Percentiles rank a stretch among this genome's conserved stretches.
These are phyloP conservation scores for Boletus reticulatus DNA, from an alignment of 768 basidiomycete species.

Conservation along the genomic window DNA sequence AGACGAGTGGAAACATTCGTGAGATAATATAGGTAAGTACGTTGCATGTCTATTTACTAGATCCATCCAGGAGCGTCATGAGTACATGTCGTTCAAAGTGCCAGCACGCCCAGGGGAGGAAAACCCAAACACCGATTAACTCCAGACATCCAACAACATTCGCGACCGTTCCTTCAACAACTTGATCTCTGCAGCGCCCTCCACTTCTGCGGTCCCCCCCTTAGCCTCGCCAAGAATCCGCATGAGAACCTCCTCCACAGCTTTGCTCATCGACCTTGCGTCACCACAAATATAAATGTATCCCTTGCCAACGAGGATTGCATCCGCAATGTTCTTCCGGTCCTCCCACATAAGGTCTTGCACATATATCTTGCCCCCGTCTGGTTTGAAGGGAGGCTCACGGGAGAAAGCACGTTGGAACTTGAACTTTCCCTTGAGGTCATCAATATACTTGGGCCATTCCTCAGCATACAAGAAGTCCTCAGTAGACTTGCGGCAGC, in stretches of 20 bases:
- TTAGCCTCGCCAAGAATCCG: slow-evolving; percentile 89
- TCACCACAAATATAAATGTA: slow-evolving; percentile 98
- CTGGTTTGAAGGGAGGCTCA: slow-evolving; percentile 79
- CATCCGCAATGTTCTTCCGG: slow-evolving; percentile 76
- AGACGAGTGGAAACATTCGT: neutral
- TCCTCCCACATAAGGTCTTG: slow-evolving; percentile 95
- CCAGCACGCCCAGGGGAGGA: neutral
- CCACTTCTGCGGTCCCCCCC: slow-evolving; percentile 83
- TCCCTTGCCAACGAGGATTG: slow-evolving; percentile 93
- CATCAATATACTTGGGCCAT: slow-evolving; percentile 85
- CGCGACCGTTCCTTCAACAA: slow-evolving; percentile 91
- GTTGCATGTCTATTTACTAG: slow-evolving; percentile 19
- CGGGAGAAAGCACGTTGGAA: slow-evolving; percentile 91
- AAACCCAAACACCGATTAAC: slow-evolving; percentile 39
- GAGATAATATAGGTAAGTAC: slow-evolving; percentile 8
- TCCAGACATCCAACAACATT: slow-evolving; percentile 88
- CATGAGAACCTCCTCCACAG: slow-evolving; percentile 88
- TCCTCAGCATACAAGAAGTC: slow-evolving; percentile 96
- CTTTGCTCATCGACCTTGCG: slow-evolving; percentile 93
- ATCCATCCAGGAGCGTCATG: slow-evolving; percentile 8
- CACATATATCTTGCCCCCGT: slow-evolving; percentile 97
- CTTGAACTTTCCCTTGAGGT: slow-evolving; percentile 88
- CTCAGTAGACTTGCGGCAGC: slow-evolving; percentile 83
- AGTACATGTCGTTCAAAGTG: slow-evolving; percentile 7
- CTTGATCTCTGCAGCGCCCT: slow-evolving; percentile 91